A percentile compares a stretch with the other conserved stretches of the same genome.
Evolutionary conservation across 768 basidiomycete species (phyloP).

Genomic region (Suillus spraguei): DNA sequence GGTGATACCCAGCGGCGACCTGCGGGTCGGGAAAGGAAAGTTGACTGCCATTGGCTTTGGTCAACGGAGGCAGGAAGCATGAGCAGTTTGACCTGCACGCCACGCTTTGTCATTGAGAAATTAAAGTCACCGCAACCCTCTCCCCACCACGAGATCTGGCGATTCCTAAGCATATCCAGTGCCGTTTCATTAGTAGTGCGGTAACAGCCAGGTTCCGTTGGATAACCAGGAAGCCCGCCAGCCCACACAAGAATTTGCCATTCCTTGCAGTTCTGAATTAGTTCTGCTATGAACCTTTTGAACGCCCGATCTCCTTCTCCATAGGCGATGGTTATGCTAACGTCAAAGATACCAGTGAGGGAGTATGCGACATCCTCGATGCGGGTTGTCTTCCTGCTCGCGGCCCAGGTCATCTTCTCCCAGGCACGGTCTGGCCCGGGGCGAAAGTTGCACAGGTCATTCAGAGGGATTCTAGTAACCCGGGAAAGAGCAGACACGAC

Average conservation of each 20-base stretch:
- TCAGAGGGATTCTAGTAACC: slow-evolving; percentile 11
- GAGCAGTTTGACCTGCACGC: slow-evolving; percentile 12
- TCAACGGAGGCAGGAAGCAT: slow-evolving; percentile 1
- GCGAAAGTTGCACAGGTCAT: slow-evolving; percentile 10
- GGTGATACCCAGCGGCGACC: neutral
- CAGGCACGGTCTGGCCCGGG: slow-evolving; percentile 11
- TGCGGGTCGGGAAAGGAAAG: neutral
- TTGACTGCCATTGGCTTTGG: slow-evolving; percentile 1
- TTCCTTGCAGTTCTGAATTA: slow-evolving; percentile 14
- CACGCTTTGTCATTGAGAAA: slow-evolving; percentile 13
- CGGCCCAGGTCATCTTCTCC: slow-evolving; percentile 18
- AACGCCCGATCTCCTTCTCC: slow-evolving; percentile 22
- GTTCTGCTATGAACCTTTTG: slow-evolving; percentile 15
- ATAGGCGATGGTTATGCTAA: slow-evolving; percentile 18
- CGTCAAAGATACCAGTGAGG: slow-evolving; percentile 19
- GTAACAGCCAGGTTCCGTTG: slow-evolving; percentile 4
- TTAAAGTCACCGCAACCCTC: slow-evolving; percentile 4
- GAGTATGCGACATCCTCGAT: slow-evolving; percentile 22
- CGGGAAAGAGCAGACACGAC: slow-evolving; percentile 2
- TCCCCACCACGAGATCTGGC: slow-evolving; percentile 9
- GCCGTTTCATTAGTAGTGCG: neutral
- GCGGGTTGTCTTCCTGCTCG: slow-evolving; percentile 19
- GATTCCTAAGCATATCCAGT: slow-evolving; percentile 5
- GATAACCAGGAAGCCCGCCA: slow-evolving; percentile 1
- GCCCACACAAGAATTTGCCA: slow-evolving; percentile 15